Evolutionary conservation across 2,329 filamentous ascomycete species (phyloP).

Genomic region (Sclerotinia glacialis): DNA sequence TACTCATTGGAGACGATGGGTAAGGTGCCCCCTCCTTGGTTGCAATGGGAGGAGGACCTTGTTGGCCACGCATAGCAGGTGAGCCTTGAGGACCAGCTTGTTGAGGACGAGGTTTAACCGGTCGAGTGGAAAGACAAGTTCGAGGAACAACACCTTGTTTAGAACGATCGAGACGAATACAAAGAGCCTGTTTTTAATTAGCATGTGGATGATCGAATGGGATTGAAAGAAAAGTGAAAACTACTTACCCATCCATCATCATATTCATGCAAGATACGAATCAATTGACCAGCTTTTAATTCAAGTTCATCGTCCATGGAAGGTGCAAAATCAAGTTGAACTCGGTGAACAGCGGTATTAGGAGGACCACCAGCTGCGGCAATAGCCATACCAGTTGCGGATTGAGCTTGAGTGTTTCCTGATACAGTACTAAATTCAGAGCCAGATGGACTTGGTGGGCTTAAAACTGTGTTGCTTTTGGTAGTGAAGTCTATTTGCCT

Average conservation of each 20-base stretch:
- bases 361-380: constrained; percentile 60
- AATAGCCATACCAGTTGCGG: constrained; percentile 56
- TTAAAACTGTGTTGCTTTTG: constrained; percentile 38
- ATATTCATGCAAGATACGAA: constrained; percentile 89
- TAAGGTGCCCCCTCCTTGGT: constrained; percentile 7
- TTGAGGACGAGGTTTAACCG: constrained; percentile 57
- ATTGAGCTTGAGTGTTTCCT: constrained; percentile 44
- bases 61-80: constrained; percentile 30
- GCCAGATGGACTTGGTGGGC: constrained; percentile 58
- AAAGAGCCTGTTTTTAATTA: constrained; percentile 67
- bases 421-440: constrained; percentile 62
- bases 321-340: constrained; percentile 91
- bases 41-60: constrained; percentile 24
- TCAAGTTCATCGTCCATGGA: constrained; percentile 90
- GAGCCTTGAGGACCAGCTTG: constrained; percentile 36
- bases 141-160: constrained; percentile 90
- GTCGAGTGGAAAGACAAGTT: constrained; percentile 87
- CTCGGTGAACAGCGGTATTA: constrained; percentile 73
- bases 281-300: constrained; percentile 75
- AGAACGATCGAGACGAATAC: constrained; percentile 83
- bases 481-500: constrained; percentile 53
- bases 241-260: constrained; percentile 91
- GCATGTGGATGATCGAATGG: constrained; percentile 24
- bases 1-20: constrained; percentile 15
- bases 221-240: not conserved